Evolutionary conservation across 768 basidiomycete genomes (phyloP).

Genomic region (Rhodotorula kratochvilovae): DNA sequence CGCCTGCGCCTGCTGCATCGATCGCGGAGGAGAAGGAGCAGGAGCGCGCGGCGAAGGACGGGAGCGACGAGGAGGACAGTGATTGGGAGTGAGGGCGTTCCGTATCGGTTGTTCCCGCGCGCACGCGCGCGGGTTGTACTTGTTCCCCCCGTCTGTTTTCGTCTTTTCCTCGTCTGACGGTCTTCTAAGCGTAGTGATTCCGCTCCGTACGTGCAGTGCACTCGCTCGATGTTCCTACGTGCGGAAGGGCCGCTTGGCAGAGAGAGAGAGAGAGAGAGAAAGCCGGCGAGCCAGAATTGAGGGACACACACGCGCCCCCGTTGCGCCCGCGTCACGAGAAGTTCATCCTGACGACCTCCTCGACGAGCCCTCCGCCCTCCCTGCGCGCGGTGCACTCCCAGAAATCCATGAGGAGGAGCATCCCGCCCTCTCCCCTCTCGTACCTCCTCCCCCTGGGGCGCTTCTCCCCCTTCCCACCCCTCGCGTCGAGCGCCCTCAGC

Average conservation of each 20-base stretch:
- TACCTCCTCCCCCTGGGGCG: neutral
- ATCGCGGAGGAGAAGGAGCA: neutral
- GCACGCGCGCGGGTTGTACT: neutral
- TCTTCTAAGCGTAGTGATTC: too few species aligned
- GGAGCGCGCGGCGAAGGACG: neutral
- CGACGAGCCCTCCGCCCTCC: neutral
- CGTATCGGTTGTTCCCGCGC: neutral
- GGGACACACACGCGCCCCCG: neutral
- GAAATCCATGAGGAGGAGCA: slow-evolving; percentile 11
- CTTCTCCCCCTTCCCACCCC: too few species aligned
- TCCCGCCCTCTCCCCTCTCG: neutral
- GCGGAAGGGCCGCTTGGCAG: too few species aligned
- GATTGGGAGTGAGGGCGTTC: slow-evolving; percentile 22
- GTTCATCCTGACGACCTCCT: neutral
- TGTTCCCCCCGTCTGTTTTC: neutral
- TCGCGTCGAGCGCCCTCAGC: neutral
- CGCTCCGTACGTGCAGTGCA: neutral
- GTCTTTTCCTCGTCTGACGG: neutral
- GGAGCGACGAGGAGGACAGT: slow-evolving; percentile 19
- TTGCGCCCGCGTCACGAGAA: too few species aligned
- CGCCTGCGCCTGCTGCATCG: neutral
- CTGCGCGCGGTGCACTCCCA: neutral
- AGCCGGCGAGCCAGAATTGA: too few species aligned
- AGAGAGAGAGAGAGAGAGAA: too few species aligned
- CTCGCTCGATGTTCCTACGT: neutral